Evolutionary conservation across 2,329 filamentous ascomycete species (phyloP).

Genomic region (Ophiostoma angusticollis): DNA sequence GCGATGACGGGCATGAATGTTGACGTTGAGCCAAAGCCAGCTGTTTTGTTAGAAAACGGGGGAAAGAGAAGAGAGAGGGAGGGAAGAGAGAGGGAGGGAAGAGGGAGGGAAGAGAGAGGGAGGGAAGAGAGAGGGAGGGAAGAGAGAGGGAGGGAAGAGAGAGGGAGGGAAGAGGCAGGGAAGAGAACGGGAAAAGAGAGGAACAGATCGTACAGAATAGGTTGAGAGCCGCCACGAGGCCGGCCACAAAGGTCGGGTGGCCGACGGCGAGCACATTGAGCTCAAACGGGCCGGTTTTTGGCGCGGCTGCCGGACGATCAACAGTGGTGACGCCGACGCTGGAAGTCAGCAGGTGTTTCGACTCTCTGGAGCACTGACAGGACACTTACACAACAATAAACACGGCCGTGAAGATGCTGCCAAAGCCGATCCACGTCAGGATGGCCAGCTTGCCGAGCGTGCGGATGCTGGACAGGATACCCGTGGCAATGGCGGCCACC

Average conservation of each 20-base stretch:
- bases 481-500: slow-evolving; percentile 36
- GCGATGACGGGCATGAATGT: slow-evolving; percentile 53
- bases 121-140: too few relatives aligned
- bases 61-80: slow-evolving; percentile 25
- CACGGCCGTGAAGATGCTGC: slow-evolving; percentile 43
- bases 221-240: slow-evolving; percentile 16
- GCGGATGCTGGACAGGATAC: slow-evolving; percentile 37
- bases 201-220: slow-evolving; percentile 18
- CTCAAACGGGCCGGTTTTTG: slow-evolving; percentile 26
- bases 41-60: slow-evolving; percentile 19
- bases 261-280: slow-evolving; percentile 34
- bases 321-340: slow-evolving; percentile 32
- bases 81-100: too few relatives aligned
- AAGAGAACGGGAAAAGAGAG: too few relatives aligned
- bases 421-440: slow-evolving; percentile 49
- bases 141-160: too few relatives aligned
- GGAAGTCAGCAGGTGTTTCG: too few relatives aligned
- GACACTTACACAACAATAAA: slow-evolving; percentile 35
- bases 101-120: too few relatives aligned
- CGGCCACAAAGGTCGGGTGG: slow-evolving; percentile 30
- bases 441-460: slow-evolving; percentile 49
- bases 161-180: slow-evolving; percentile 30
- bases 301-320: slow-evolving; percentile 41
- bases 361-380: too few relatives aligned
- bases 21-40: slow-evolving; percentile 49